Conservation (phyloP, 2,329 filamentous ascomycete genomes). For the Clarireedia paspali region DNA sequence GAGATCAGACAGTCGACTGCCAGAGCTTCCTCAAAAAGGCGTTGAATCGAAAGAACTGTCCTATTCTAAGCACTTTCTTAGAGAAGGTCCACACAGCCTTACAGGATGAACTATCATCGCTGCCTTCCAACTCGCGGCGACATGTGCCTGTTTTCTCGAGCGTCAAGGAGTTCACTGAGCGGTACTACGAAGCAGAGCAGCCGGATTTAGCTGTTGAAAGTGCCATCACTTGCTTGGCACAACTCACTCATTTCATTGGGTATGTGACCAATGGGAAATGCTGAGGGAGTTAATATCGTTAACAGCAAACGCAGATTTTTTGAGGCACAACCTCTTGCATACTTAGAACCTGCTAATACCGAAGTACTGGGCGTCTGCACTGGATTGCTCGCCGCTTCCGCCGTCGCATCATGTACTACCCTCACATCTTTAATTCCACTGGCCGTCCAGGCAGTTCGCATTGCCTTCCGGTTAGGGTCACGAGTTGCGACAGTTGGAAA, state of each 20-base stretch:
- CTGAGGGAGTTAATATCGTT: background rate
- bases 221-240: slow-evolving; percentile 54
- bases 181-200: slow-evolving; percentile 48
- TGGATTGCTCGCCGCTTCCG: slow-evolving; percentile 28
- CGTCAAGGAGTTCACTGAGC: slow-evolving; percentile 56
- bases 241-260: slow-evolving; percentile 63
- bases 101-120: slow-evolving; percentile 48
- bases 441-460: slow-evolving; percentile 26
- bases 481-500: slow-evolving; percentile 24
- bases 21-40: slow-evolving; percentile 15
- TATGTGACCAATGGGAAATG: slow-evolving; percentile 32
- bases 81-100: slow-evolving; percentile 49
- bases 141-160: slow-evolving; percentile 54
- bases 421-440: slow-evolving; percentile 25
- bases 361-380: slow-evolving; percentile 23
- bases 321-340: slow-evolving; percentile 3
- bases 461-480: slow-evolving; percentile 28
- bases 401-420: slow-evolving; percentile 25
- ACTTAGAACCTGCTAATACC: slow-evolving; percentile 3
- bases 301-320: slow-evolving; percentile 4
- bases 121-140: slow-evolving; percentile 48
- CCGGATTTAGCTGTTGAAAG: slow-evolving; percentile 58
- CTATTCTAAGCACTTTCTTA: slow-evolving; percentile 39
- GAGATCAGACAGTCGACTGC: slow-evolving; percentile 18
- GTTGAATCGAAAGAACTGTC: slow-evolving; percentile 15